phyloP scores from a whole-genome alignment of 2,329 filamentous ascomycete species.

The Cercospora berteroae region DNA sequence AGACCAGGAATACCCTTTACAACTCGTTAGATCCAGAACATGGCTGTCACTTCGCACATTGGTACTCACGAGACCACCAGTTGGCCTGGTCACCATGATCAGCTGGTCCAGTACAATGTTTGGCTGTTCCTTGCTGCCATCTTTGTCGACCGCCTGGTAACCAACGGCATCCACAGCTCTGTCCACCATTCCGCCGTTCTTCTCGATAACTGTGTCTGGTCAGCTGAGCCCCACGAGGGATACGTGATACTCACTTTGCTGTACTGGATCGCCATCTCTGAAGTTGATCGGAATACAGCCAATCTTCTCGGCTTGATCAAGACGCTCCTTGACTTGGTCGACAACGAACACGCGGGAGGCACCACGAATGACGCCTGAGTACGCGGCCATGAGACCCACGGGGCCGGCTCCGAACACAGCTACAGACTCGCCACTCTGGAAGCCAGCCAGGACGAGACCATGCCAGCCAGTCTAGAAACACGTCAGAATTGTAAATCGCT shows the following conservation, averaged over 20 bases:
- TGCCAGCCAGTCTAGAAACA: conserved; percentile 43
- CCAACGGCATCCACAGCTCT: conserved; percentile 65
- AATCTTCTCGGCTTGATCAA: conserved; percentile 61
- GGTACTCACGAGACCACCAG: conserved; percentile 55
- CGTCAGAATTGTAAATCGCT: not conserved
- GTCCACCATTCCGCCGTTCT: conserved; percentile 40
- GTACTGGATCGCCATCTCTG: conserved; percentile 57
- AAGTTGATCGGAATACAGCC: conserved; percentile 63
- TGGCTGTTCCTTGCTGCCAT: conserved; percentile 59
- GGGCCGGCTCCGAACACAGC: conserved; percentile 61
- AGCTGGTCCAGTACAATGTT: conserved; percentile 64
- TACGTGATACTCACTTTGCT: conserved; percentile 44
- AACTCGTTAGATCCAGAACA: not conserved
- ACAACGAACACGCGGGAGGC: conserved; percentile 62
- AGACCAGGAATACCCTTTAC: conserved; percentile 23
- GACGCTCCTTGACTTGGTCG: conserved; percentile 60
- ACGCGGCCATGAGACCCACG: conserved; percentile 65
- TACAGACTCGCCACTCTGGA: conserved; percentile 60
- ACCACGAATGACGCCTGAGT: conserved; percentile 60
- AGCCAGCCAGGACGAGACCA: conserved; percentile 57
- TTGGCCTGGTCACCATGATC: conserved; percentile 61
- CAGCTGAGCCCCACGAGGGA: not conserved
- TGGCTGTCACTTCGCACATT: conserved; percentile 26
- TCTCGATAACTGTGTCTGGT: conserved; percentile 15
- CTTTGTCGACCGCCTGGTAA: conserved; percentile 60